phyloP scores from a whole-genome alignment of 1,139 yeast genomes.

The Suhomyces bokatorum region DNA sequence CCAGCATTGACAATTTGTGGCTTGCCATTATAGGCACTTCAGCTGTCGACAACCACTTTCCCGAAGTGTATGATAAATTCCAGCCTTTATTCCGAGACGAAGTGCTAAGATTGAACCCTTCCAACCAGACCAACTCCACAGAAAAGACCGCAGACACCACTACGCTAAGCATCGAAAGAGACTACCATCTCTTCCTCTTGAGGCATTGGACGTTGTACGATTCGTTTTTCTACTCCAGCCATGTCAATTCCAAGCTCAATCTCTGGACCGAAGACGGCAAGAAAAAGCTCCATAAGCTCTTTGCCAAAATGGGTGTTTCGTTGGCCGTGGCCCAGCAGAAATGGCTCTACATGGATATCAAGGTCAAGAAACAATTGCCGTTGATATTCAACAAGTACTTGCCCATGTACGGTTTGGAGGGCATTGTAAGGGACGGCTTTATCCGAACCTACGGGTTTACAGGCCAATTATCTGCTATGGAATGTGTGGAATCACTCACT shows the following conservation, averaged over 20 bases:
- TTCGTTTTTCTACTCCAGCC: slow-evolving; percentile 85
- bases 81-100: slow-evolving; percentile 81
- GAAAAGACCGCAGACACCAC: slow-evolving; percentile 61
- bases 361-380: slow-evolving; percentile 72
- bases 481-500: slow-evolving; percentile 83
- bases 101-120: slow-evolving; percentile 64
- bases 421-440: slow-evolving; percentile 82
- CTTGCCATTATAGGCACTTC: slow-evolving; percentile 86
- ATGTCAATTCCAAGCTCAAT: slow-evolving; percentile 81
- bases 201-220: slow-evolving; percentile 95
- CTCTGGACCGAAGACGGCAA: slow-evolving; percentile 93
- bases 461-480: slow-evolving; percentile 89
- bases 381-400: slow-evolving; percentile 68
- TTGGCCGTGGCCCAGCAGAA: slow-evolving; percentile 84
- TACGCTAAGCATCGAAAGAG: slow-evolving; percentile 69
- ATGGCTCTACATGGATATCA: slow-evolving; percentile 88
- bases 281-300: slow-evolving; percentile 80
- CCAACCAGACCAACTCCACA: slow-evolving; percentile 17
- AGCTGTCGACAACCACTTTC: slow-evolving; percentile 71
- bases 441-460: slow-evolving; percentile 82
- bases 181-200: slow-evolving; percentile 79
- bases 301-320: slow-evolving; percentile 96
- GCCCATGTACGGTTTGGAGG: slow-evolving; percentile 78
- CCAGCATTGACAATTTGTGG: slow-evolving; percentile 71
- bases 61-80: slow-evolving; percentile 71